Evolutionary conservation across 495 filamentous ascomycete genomes (phyloP), one percentile per base, ranked within the genome.

Genomic region (Aspergillus sclerotioniger): DNA sequence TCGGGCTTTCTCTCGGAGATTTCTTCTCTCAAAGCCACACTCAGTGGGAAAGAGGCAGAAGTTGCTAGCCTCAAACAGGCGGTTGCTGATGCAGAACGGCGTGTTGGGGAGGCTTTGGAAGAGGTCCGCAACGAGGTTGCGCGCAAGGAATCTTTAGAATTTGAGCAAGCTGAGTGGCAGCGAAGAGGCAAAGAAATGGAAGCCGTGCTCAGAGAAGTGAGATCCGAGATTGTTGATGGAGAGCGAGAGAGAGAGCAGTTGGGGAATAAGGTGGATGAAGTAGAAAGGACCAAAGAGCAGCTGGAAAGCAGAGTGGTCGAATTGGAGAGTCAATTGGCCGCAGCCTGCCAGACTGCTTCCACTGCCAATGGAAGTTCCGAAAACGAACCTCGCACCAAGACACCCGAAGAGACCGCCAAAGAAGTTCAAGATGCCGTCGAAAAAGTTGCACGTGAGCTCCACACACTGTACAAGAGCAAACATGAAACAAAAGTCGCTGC

Each of bases 401-500:
- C 64, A 9, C 68, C 72, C 8, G 72, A 74, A 39, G 71, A 73
- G 15, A 74, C 77, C 15, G 73, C 77, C 8, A 78, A 75, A 0
- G 77, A 80, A 41, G 85, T 91, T 17, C 91, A 96, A 62, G 85
- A 91, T 35, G 93, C 95, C 15, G 90, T 98, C n/a, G 90, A 92
- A 71, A 89, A 87, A 57, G 90, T 96, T 29, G 92, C 90, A 3
- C 82, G 88, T 10, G 94, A 98, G 64, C 80, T 98, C 21, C 94
- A 98, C 65, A 80, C 83, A 0, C 80, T 96, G n/a, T 98, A 98
- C 78, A 97, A 96, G 74, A 82, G 84, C 67, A 98, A 98, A 68
- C 95, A 98, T 67, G 92, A 96, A 75, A 88, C 85, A 47, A 98
- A 98, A 74, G 92, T 98, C 25, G 83, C 88, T 0, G 92, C 91